Evolutionary conservation across 768 basidiomycete genomes (phyloP).

Genomic region (Calocera viscosa): DNA sequence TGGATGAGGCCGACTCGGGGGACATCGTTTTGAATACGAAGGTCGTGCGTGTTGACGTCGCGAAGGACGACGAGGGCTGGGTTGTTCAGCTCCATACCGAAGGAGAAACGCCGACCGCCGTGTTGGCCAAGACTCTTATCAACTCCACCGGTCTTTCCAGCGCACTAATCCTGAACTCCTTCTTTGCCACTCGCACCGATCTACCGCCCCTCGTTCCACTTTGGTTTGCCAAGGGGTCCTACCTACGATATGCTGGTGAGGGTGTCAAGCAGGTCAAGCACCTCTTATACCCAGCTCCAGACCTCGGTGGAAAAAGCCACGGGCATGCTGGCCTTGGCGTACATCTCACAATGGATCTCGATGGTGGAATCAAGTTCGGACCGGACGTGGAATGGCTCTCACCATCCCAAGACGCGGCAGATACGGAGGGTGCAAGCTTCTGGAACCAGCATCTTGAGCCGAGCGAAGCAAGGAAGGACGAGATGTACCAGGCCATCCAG

Average conservation of each 20-base stretch:
- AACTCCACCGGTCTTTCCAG: constrained; percentile 72
- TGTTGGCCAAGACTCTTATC: constrained; percentile 63
- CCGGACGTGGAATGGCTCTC: constrained; percentile 85
- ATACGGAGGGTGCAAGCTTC: constrained; percentile 47
- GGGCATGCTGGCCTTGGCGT: constrained; percentile 79
- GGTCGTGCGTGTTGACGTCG: constrained; percentile 75
- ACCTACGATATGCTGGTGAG: constrained; percentile 74
- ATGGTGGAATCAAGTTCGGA: constrained; percentile 78
- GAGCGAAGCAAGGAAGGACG: constrained; percentile 37
- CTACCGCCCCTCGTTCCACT: constrained; percentile 45
- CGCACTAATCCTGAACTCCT: constrained; percentile 54
- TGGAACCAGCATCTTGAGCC: constrained; percentile 60
- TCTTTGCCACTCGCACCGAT: constrained; percentile 38
- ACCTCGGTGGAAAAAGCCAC: constrained; percentile 19
- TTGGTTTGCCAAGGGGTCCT: constrained; percentile 75
- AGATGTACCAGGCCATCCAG: constrained; percentile 62
- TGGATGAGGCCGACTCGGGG: constrained; percentile 54
- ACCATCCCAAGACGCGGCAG: constrained; percentile 24
- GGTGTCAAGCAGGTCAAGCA: constrained; percentile 52
- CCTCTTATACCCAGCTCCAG: constrained; percentile 85
- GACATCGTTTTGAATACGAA: constrained; percentile 65
- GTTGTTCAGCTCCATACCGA: constrained; percentile 64
- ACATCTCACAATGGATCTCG: constrained; percentile 77
- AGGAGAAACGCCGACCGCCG: constrained; percentile 40
- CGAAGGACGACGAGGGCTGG: constrained; percentile 56